These are phyloP conservation scores for Colletotrichum australisinense DNA, from an alignment of 2,329 filamentous ascomycete species.

Conservation along the genomic window DNA sequence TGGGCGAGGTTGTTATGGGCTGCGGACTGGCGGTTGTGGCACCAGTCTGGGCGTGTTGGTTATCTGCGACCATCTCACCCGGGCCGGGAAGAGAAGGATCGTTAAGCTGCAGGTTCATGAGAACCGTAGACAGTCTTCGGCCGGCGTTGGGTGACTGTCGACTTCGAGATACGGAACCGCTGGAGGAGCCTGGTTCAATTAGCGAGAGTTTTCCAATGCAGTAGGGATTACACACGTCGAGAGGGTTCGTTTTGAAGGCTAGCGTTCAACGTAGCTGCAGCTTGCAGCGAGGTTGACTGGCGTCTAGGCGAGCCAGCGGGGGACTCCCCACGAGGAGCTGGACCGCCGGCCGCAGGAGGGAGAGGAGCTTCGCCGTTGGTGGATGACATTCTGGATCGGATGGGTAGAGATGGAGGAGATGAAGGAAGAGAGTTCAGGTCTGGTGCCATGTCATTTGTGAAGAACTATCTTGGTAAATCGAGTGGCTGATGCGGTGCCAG, in stretches of 20 bases:
- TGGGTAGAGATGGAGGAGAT: slow-evolving; percentile 18
- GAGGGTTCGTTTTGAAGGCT: slow-evolving; percentile 76
- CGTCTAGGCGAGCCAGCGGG: slow-evolving; percentile 72
- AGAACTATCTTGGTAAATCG: not conserved
- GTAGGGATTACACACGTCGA: slow-evolving; percentile 55
- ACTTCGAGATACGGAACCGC: slow-evolving; percentile 60
- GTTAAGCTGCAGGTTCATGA: slow-evolving; percentile 80
- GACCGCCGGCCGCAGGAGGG: slow-evolving; percentile 14
- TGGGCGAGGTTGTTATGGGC: slow-evolving; percentile 60
- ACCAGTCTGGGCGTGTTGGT: slow-evolving; percentile 46
- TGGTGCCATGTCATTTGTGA: slow-evolving; percentile 28
- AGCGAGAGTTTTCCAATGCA: not conserved
- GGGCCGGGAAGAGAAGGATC: slow-evolving; percentile 75
- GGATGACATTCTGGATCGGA: slow-evolving; percentile 34
- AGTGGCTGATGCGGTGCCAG: slow-evolving; percentile 2
- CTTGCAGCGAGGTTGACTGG: slow-evolving; percentile 78
- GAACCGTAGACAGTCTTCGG: slow-evolving; percentile 74
- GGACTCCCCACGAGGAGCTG: slow-evolving; percentile 54
- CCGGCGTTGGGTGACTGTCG: slow-evolving; percentile 60
- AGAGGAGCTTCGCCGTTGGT: slow-evolving; percentile 31
- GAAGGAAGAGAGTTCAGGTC: slow-evolving; percentile 36
- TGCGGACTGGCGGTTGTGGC: slow-evolving; percentile 53
- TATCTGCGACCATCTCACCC: slow-evolving; percentile 73
- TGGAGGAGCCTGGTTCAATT: slow-evolving; percentile 58
- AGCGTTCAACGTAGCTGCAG: slow-evolving; percentile 82